phyloP scores from a whole-genome alignment of 2,329 filamentous ascomycete genomes.

The Hypoxylon sp. region DNA sequence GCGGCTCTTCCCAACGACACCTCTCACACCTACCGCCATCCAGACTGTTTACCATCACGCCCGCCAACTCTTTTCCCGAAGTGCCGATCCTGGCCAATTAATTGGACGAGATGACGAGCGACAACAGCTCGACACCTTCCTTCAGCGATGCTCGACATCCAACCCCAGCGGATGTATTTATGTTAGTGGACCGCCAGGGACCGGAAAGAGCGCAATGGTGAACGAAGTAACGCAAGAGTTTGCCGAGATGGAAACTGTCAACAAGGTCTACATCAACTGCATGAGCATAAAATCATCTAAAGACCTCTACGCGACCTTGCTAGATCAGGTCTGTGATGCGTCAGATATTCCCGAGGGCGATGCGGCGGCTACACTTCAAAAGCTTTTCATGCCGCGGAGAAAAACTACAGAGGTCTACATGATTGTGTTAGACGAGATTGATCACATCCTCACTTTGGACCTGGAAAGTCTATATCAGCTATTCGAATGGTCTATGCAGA shows the following conservation, averaged over 20 bases:
- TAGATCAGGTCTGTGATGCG: conserved; percentile 72
- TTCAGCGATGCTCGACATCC: conserved; percentile 68
- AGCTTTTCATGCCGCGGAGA: conserved; percentile 73
- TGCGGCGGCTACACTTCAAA: conserved; percentile 72
- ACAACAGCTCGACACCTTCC: conserved; percentile 72
- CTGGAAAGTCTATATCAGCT: conserved; percentile 88
- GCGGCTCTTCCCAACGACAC: conserved; percentile 80
- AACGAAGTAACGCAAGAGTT: conserved; percentile 76
- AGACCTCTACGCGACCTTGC: conserved; percentile 82
- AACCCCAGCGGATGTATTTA: conserved; percentile 84
- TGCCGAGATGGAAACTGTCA: conserved; percentile 61
- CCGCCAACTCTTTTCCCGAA: conserved; percentile 85
- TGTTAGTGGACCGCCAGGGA: conserved; percentile 93
- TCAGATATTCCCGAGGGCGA: conserved; percentile 69
- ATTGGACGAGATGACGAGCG: conserved; percentile 78
- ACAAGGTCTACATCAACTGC: conserved; percentile 88
- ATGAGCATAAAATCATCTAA: conserved; percentile 92
- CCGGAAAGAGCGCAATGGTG: conserved; percentile 95
- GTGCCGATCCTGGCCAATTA: conserved; percentile 76
- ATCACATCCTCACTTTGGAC: conserved; percentile 89
- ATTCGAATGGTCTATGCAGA: conserved; percentile 95
- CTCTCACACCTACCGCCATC: conserved; percentile 71
- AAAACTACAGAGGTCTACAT: conserved; percentile 70
- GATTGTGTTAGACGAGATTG: conserved; percentile 94
- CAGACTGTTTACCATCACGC: conserved; percentile 87